phyloP scores from a whole-genome alignment of 2,329 filamentous ascomycete genomes.

The Botrytis paeoniae region DNA sequence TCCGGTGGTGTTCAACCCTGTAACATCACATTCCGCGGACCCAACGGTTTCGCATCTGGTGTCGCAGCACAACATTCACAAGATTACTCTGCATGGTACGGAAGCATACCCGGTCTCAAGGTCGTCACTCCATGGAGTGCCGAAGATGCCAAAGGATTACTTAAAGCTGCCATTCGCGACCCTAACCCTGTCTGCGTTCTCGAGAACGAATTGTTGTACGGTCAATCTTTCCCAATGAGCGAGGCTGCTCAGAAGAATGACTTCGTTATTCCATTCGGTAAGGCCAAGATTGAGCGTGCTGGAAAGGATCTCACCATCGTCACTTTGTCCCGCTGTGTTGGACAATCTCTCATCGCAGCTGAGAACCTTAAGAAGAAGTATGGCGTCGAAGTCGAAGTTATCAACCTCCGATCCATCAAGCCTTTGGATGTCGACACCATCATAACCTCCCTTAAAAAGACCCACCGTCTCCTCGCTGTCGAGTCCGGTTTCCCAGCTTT shows the following conservation, averaged over 20 bases:
- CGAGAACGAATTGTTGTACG: constrained; percentile 89
- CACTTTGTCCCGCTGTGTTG: constrained; percentile 90
- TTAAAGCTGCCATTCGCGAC: constrained; percentile 97
- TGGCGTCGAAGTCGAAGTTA: constrained; percentile 90
- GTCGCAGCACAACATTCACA: constrained; percentile 98
- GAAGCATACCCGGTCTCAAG: constrained; percentile 95
- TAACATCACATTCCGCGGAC: constrained; percentile 99
- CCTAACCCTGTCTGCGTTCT: constrained; percentile 94
- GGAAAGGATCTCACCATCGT: constrained; percentile 97
- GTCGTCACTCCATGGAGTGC: constrained; percentile 94
- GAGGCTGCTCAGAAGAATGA: constrained; percentile 93
- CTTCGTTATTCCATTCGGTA: constrained; percentile 95
- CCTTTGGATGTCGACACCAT: constrained; percentile 94
- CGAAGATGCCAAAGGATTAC: constrained; percentile 95
- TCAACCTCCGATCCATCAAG: constrained; percentile 98
- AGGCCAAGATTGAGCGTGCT: constrained; percentile 96
- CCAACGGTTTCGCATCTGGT: constrained; percentile 95
- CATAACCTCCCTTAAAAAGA: constrained; percentile 98
- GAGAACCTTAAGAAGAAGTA: constrained; percentile 95
- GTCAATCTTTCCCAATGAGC: constrained; percentile 93
- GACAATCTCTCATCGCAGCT: constrained; percentile 83
- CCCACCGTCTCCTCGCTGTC: constrained; percentile 82
- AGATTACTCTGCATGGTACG: constrained; percentile 98
- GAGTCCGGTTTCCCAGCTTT: constrained; percentile 97
- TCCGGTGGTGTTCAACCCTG: constrained; percentile 98